phyloP scores from a whole-genome alignment of 2,329 filamentous ascomycete genomes.

The Talaromyces funiculosus region DNA sequence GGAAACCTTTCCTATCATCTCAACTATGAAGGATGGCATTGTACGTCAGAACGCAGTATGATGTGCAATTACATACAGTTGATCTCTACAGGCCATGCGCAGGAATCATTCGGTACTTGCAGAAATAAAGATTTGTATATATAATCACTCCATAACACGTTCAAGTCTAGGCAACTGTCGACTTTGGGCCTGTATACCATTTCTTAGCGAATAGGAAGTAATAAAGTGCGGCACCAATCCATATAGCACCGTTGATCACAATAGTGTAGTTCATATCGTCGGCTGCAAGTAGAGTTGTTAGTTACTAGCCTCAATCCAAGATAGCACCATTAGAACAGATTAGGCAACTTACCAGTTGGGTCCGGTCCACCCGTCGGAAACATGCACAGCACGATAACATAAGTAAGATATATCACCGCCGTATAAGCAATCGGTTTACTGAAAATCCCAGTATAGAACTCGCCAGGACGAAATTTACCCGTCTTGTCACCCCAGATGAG shows the following conservation, averaged over 20 bases:
- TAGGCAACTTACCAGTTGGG: slow-evolving; percentile 38
- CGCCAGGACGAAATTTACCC: slow-evolving; percentile 52
- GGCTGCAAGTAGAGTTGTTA: slow-evolving; percentile 21
- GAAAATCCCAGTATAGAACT: slow-evolving; percentile 53
- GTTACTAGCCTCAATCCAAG: not conserved
- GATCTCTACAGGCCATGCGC: not conserved
- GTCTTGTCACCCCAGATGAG: slow-evolving; percentile 51
- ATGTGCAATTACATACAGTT: not conserved
- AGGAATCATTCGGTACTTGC: not conserved
- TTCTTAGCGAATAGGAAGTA: slow-evolving; percentile 54
- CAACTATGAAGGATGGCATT: not conserved
- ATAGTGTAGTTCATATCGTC: slow-evolving; percentile 59
- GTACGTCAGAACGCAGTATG: not conserved
- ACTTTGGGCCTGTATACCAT: slow-evolving; percentile 57
- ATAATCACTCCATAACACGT: not conserved
- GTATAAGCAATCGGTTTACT: slow-evolving; percentile 50
- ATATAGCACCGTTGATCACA: slow-evolving; percentile 56
- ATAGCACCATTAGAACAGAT: slow-evolving; percentile 5
- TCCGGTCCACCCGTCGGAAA: slow-evolving; percentile 53
- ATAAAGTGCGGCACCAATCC: slow-evolving; percentile 52
- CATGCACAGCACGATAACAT: slow-evolving; percentile 53
- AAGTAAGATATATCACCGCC: slow-evolving; percentile 39
- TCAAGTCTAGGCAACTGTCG: slow-evolving; percentile 42
- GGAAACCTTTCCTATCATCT: not conserved
- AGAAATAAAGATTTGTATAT: not conserved